Conservation (phyloP, 805 yeast genomes). For the Isabelozyma gotoi region DNA sequence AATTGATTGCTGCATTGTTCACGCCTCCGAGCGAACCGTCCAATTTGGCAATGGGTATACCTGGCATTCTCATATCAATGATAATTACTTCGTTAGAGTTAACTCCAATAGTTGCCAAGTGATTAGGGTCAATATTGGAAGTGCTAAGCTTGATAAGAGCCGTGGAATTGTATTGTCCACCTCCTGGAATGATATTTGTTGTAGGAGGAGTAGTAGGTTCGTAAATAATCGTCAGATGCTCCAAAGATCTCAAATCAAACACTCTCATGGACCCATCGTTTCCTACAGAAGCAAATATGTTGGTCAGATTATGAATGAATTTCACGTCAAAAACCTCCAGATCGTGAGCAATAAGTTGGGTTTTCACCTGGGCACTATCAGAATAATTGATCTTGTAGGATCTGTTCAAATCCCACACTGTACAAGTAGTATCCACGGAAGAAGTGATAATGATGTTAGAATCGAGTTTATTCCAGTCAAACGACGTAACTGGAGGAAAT, state of each 20-base stretch:
- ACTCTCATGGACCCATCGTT: conserved; percentile 94
- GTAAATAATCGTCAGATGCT: conserved; percentile 91
- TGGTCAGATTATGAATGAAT: conserved; percentile 69
- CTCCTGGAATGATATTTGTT: conserved; percentile 3
- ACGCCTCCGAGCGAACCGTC: conserved; percentile 50
- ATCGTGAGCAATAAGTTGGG: conserved; percentile 96
- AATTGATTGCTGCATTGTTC: conserved; percentile 67
- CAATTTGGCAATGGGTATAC: conserved; percentile 69
- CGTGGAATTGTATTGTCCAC: conserved; percentile 26
- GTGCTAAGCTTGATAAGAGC: conserved; percentile 79
- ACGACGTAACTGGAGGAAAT: conserved; percentile 87
- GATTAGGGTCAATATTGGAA: conserved; percentile 76
- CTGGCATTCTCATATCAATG: conserved; percentile 86
- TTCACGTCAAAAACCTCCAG: conserved; percentile 91
- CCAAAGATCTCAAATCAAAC: conserved; percentile 84
- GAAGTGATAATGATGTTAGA: conserved; percentile 74
- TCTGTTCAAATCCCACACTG: conserved; percentile 81
- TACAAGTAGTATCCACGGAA: conserved; percentile 94
- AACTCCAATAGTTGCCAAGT: conserved; percentile 78
- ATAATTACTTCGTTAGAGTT: conserved; percentile 65
- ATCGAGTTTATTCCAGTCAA: conserved; percentile 85
- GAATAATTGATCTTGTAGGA: conserved; percentile 13
- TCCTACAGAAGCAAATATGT: conserved; percentile 88
- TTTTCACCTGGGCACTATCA: conserved; percentile 68
- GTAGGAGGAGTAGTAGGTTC: conserved; percentile 55